phyloP scores from a whole-genome alignment of 305 asterid genomes.

The Rubia peregrina region DNA sequence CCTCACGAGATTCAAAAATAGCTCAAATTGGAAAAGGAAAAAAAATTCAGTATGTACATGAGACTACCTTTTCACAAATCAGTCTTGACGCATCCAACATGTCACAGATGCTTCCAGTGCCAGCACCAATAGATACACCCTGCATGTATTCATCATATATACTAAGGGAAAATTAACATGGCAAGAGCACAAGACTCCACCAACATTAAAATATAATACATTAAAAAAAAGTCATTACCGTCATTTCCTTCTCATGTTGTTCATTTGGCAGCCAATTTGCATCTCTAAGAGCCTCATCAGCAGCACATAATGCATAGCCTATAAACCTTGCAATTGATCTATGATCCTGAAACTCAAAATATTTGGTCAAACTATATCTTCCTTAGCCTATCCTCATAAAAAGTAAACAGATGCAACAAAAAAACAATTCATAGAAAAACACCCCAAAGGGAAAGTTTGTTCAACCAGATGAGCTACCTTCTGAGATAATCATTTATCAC shows the following conservation, averaged over 20 bases:
- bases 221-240: constrained; percentile 44
- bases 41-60: neutral
- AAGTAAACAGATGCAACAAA: neutral
- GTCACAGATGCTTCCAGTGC: constrained; percentile 89
- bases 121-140: constrained; percentile 99
- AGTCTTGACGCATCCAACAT: constrained; percentile 82
- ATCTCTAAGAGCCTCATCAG: constrained; percentile 91
- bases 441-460: neutral
- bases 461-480: neutral
- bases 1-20: constrained; percentile 6
- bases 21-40: neutral
- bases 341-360: constrained; percentile 50
- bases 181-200: constrained; percentile 3
- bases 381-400: neutral
- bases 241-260: constrained; percentile 77
- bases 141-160: constrained; percentile 39
- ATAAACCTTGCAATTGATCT: constrained; percentile 88
- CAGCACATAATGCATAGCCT: constrained; percentile 91
- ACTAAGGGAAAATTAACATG: constrained; percentile 13
- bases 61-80: constrained; percentile 75
- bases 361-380: constrained; percentile 15
- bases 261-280: constrained; percentile 76
- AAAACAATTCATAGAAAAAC: neutral
- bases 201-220: neutral
- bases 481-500: neutral